Evolutionary conservation across 441 rosid genomes (phyloP).

Genomic region (Viola pubescens): DNA sequence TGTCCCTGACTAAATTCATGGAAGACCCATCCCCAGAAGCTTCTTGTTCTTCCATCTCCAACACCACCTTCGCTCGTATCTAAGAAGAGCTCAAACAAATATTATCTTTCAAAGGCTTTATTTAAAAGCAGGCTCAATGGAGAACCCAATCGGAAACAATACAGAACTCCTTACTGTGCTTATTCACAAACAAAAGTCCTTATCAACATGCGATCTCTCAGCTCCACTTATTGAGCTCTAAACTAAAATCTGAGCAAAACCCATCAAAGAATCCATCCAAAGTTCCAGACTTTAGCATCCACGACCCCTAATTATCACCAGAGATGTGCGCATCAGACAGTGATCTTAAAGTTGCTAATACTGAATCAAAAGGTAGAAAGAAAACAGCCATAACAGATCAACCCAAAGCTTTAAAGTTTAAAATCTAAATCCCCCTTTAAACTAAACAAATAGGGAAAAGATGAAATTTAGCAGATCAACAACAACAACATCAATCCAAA

Average conservation of each 20-base stretch:
- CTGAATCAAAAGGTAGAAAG: conserved; percentile 21
- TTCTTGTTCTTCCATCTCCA: conserved; percentile 45
- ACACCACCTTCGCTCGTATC: conserved; percentile 2
- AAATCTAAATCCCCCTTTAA: conserved; percentile 1
- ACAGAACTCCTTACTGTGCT: conserved; percentile 14
- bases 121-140: conserved; percentile 17
- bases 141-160: conserved; percentile 16
- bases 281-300: conserved; percentile 11
- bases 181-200: conserved; percentile 1
- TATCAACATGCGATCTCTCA: conserved; percentile 1
- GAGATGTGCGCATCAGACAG: conserved; percentile 4
- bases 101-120: conserved; percentile 16
- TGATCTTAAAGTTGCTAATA: conserved; percentile 12
- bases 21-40: conserved; percentile 28
- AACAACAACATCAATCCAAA: conserved; percentile 9
- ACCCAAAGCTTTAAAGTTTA: conserved; percentile 19
- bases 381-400: conserved; percentile 29
- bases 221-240: conserved; percentile 2
- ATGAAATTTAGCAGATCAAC: not conserved
- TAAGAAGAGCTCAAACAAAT: conserved; percentile 12
- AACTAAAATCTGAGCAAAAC: conserved; percentile 15
- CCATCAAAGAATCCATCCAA: conserved; percentile 7
- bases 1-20: conserved; percentile 28
- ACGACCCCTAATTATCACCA: conserved; percentile 9
- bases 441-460: conserved; percentile 16